Percentiles rank a stretch among this genome's conserved stretches.
Evolutionary conservation across 2,329 filamentous ascomycete species (phyloP).

Genomic region (Aspergillus bombycis): DNA sequence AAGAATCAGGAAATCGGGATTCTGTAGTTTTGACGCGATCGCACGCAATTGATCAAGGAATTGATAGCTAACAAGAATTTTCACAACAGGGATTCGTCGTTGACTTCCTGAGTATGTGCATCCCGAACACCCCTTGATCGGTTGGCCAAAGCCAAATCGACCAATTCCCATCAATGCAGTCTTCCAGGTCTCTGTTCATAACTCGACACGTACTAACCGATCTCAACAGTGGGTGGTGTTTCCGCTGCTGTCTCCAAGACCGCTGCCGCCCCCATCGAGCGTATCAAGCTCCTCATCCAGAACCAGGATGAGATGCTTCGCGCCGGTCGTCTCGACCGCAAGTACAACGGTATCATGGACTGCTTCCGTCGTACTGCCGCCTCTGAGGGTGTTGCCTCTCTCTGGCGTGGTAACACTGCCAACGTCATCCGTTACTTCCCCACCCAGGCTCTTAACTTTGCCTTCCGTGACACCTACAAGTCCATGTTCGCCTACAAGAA

Average conservation of each 20-base stretch:
- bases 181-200: background rate
- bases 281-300: constrained; percentile 99
- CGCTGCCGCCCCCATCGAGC: constrained; percentile 98
- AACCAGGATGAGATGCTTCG: constrained; percentile 99
- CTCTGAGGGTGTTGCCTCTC: constrained; percentile 88
- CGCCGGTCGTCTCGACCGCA: constrained; percentile 95
- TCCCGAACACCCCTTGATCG: constrained; percentile 11
- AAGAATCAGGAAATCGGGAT: background rate
- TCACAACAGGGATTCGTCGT: constrained; percentile 79
- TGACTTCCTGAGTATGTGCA: constrained; percentile 95
- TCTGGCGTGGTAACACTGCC: constrained; percentile 99
- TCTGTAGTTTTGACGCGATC: constrained; percentile 3
- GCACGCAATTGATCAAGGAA: constrained; percentile 3
- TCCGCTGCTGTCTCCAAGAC: constrained; percentile 99
- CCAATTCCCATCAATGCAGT: constrained; percentile 7
- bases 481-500: constrained; percentile 99
- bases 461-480: constrained; percentile 99
- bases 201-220: constrained; percentile 45
- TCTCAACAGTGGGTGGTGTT: constrained; percentile 91
- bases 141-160: constrained; percentile 9
- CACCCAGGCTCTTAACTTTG: constrained; percentile 99
- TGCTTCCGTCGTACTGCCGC: constrained; percentile 93
- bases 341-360: constrained; percentile 90
- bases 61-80: constrained; percentile 35
- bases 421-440: constrained; percentile 99